These are phyloP conservation scores for Rutstroemia sydowiana DNA, from an alignment of 2,329 filamentous ascomycete genomes.

Conservation along the genomic window DNA sequence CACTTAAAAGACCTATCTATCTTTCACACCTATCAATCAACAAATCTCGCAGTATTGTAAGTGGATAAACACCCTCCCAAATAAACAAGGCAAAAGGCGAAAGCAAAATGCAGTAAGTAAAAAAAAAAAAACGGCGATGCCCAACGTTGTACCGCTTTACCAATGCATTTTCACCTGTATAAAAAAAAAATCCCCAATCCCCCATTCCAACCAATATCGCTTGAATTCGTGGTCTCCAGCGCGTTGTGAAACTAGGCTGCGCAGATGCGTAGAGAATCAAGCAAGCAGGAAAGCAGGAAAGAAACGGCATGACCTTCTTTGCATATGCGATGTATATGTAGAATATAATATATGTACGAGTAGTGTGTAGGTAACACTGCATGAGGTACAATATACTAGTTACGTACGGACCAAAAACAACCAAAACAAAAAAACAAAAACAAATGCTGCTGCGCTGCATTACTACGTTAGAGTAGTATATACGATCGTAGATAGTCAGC, in stretches of 20 bases:
- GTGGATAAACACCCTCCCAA: background rate
- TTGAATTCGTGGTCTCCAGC: slow-evolving; percentile 18
- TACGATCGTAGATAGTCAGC: no score
- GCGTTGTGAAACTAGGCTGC: slow-evolving; percentile 14
- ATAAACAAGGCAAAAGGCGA: no score
- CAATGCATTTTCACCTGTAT: background rate
- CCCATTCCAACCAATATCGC: slow-evolving; percentile 14
- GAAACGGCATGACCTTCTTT: background rate
- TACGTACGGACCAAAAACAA: no score
- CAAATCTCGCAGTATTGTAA: background rate
- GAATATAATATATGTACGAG: no score
- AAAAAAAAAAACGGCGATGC: slow-evolving; percentile 10
- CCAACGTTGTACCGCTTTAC: slow-evolving; percentile 13
- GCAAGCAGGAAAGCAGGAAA: background rate
- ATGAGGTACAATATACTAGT: background rate
- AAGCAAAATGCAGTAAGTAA: background rate
- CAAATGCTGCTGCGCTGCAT: background rate
- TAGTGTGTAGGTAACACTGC: background rate
- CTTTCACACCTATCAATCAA: no score
- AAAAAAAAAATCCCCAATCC: slow-evolving; percentile 1
- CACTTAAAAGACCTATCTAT: no score
- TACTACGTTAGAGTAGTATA: background rate
- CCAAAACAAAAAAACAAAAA: no score
- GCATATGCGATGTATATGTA: slow-evolving; percentile 2
- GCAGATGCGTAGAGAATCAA: no score